A percentile compares a stretch with the other conserved stretches of the same genome.
Conservation (phyloP, 768 basidiomycete species). For the Tulasnella sp. region DNA sequence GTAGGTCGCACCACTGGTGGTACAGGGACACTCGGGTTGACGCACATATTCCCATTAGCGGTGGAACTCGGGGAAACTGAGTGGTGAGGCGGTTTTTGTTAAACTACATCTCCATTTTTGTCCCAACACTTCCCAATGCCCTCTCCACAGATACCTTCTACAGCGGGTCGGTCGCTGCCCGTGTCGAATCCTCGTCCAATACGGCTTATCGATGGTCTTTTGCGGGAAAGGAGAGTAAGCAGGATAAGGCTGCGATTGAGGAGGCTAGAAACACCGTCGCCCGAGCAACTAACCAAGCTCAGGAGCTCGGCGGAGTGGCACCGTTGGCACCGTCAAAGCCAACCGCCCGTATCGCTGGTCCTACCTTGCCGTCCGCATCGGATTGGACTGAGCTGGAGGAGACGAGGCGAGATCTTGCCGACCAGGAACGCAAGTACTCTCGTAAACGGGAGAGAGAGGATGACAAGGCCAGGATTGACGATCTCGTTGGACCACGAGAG, state of each 20-base stretch:
- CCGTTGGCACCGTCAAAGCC: slow-evolving; percentile 19
- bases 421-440: slow-evolving; percentile 47
- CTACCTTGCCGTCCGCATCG: slow-evolving; percentile 57
- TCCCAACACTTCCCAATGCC: slow-evolving; percentile 1
- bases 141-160: slow-evolving; percentile 45
- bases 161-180: slow-evolving; percentile 49
- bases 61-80: slow-evolving; percentile 74
- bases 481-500: slow-evolving; percentile 69
- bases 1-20: slow-evolving; percentile 33
- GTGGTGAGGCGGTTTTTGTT: slow-evolving; percentile 42
- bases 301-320: slow-evolving; percentile 15
- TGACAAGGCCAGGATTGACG: slow-evolving; percentile 62
- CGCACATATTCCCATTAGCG: slow-evolving; percentile 36
- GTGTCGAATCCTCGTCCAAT: slow-evolving; percentile 52
- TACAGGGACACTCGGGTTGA: not conserved
- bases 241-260: slow-evolving; percentile 51
- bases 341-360: slow-evolving; percentile 40
- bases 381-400: slow-evolving; percentile 69
- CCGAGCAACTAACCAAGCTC: slow-evolving; percentile 36
- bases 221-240: slow-evolving; percentile 54
- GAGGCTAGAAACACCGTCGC: slow-evolving; percentile 53
- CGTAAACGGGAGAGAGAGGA: slow-evolving; percentile 62
- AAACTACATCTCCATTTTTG: not conserved
- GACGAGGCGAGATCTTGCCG: slow-evolving; percentile 42
- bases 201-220: slow-evolving; percentile 89